Base-by-base conservation (phyloP, 192 early-diverging fungal species). In the Neocallimastix lanati region DNA sequence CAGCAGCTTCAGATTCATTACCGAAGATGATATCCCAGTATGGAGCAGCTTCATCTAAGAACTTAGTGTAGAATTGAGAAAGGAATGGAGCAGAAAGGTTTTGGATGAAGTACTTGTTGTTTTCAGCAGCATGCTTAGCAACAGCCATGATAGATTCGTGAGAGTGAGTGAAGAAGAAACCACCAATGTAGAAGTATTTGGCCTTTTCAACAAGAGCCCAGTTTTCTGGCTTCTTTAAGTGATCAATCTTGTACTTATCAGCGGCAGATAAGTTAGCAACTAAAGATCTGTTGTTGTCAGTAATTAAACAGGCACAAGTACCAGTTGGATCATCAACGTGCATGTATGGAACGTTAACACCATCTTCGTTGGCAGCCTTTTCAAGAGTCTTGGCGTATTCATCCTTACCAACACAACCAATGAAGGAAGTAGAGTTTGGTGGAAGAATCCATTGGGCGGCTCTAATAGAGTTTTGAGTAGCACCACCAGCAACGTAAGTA, bases 51-150 rank as follows among this genome's bases (percentile, higher is more conserved):
- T 88, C 88, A 80, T 94, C 90, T 35, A 98, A 82, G 76, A 86
- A 88, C 77, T 91, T 87, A 86, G 89, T 95, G 89, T 97, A 98
- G 91, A 96, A 95, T 85, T 96, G 92, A 38, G 94, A 87, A 77
- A 98, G 90, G 86, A 97, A 99, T 58, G 96, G 95, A 30, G 97
- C 97, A 81, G 94, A 96, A 80, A 99, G 84, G 91, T 99, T 99
- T 88, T 96, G 90, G 77, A 91, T 88, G 83, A 98, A 96, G 28
- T 85, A 82, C 88, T 99, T 99, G 87, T 90, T 89, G 81, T 87
- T 88, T 78, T 88, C 88, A 77, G 92, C 87, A 76, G 96, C 94
- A 82, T 99, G 93, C 87, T 96, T 89, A 85, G 94, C 96, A 80
- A 98, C 85, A 35, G 90, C 87, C 84, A 93, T 87, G 79, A 94